Evolutionary conservation across 2,329 filamentous ascomycete species (phyloP).

Genomic region (Pseudogymnoascus sp.): DNA sequence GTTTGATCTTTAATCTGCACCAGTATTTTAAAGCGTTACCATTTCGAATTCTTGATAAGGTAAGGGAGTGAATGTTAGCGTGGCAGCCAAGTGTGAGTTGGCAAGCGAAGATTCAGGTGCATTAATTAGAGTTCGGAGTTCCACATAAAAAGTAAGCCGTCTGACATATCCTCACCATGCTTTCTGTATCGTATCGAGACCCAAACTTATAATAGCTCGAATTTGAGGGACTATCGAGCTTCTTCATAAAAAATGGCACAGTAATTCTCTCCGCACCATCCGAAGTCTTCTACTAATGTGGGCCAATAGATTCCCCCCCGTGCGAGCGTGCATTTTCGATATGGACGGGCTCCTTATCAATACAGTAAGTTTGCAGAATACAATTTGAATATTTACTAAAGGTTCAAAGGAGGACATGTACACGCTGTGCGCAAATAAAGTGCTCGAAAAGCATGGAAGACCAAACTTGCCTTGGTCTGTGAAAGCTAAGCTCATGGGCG

Average conservation of each 20-base stretch:
- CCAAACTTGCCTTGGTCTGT: constrained; percentile 82
- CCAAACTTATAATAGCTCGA: background rate
- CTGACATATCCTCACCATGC: background rate
- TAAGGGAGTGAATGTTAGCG: background rate
- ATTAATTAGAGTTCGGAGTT: background rate
- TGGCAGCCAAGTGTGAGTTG: background rate
- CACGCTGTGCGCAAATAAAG: constrained; percentile 72
- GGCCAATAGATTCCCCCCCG: constrained; percentile 57
- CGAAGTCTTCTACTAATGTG: constrained; percentile 41
- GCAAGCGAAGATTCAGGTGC: background rate
- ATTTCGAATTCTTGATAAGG: too few relatives aligned
- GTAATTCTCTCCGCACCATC: background rate
- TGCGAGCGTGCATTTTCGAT: constrained; percentile 92
- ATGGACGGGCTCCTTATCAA: constrained; percentile 97
- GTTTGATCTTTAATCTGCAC: background rate
- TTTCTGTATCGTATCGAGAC: background rate
- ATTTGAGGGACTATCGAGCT: background rate
- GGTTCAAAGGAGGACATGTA: constrained; percentile 65
- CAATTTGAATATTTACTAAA: background rate
- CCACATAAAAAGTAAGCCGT: background rate
- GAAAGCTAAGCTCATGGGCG: constrained; percentile 66
- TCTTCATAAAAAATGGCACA: background rate
- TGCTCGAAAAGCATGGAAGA: constrained; percentile 68
- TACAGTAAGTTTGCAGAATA: constrained; percentile 41
- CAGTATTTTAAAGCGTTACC: too few relatives aligned